Evolutionary conservation across 768 basidiomycete genomes (phyloP), one percentile per base, ranked within the genome.

Genomic region (Albatrellus ellisii): DNA sequence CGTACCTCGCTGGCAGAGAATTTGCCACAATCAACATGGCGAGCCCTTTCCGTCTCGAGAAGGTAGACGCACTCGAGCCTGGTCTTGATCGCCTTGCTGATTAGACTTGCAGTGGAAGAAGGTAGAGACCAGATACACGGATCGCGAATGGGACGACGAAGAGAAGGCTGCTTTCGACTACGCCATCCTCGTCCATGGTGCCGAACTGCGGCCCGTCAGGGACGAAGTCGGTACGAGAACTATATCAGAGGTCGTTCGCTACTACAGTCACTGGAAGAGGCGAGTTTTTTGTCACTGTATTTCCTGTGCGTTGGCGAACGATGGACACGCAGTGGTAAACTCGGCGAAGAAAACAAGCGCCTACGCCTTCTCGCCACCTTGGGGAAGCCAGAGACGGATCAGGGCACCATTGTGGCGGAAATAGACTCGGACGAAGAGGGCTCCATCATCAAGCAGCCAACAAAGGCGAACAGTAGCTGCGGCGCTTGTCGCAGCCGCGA

Each of bases 241-340:
- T 0, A 70, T 87, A 54, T 66, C 72, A 22, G 88, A 90, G 53
- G 74, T 88, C 5, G 86, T 90, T 22, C 73, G 85, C 14, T 88
- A 78, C 59, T 90, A 85, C 51, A 81, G 77, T 3, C 78, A 74
- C 46, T 90, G 87, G 87, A 90, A 90, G 65, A 84, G 73, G 87
- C 86, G 52, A 28, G 60, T 31, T 36, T 43, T 11, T 0, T 5
- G 15, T 34, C 46, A 20, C 34, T 4, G 26, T 15, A 36, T 12
- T 44, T 41, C 41, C 48, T 44, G 43, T 47, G 7, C 11, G 15
- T n/a, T 17, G n/a, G 28, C 34, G 26, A 27, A 35, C 39, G 6
- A 36, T 31, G 44, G 17, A 33, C 26, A 12, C n/a, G n/a, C 50
- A 87, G 84, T 53, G 59, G 62, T 39, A 80, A 72, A 55, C 67